Percentiles rank a stretch among this genome's conserved stretches.
These are phyloP conservation scores for Aspergillus tamarii DNA, from an alignment of 2,329 filamentous ascomycete species.

Conservation along the genomic window DNA sequence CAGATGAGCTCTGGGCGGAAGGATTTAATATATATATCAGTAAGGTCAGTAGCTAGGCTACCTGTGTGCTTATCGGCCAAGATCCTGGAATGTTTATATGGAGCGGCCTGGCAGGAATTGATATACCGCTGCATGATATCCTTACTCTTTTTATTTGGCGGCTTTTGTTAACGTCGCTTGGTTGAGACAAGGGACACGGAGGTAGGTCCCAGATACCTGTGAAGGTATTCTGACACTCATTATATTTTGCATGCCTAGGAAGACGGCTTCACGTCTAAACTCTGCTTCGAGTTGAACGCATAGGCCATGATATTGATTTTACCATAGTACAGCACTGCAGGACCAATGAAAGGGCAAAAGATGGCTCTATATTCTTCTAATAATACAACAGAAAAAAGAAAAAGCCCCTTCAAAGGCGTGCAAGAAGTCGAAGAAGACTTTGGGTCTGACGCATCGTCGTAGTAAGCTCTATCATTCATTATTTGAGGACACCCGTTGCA, in stretches of 20 bases:
- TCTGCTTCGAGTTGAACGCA: neutral
- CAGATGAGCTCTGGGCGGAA: too few relatives aligned
- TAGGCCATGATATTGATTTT: neutral
- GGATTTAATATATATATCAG: too few relatives aligned
- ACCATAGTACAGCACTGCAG: neutral
- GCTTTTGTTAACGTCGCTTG: too few relatives aligned
- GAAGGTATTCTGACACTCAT: neutral
- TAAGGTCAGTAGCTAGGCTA: too few relatives aligned
- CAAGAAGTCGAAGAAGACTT: neutral
- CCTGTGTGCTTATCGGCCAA: too few relatives aligned
- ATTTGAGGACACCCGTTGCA: constrained; percentile 31
- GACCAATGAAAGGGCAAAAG: neutral
- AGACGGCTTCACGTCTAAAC: neutral
- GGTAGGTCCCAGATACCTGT: neutral
- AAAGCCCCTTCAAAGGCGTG: neutral
- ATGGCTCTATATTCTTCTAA: neutral
- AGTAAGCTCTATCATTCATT: neutral
- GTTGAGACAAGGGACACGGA: too few relatives aligned
- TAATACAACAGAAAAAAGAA: neutral
- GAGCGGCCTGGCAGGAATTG: too few relatives aligned
- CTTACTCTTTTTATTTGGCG: too few relatives aligned
- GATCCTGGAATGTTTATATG: too few relatives aligned
- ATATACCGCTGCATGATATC: too few relatives aligned
- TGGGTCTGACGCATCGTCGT: neutral
- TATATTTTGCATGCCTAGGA: neutral